phyloP scores from a whole-genome alignment of 73 alveolate genomes.

The Stentor roeselii region DNA sequence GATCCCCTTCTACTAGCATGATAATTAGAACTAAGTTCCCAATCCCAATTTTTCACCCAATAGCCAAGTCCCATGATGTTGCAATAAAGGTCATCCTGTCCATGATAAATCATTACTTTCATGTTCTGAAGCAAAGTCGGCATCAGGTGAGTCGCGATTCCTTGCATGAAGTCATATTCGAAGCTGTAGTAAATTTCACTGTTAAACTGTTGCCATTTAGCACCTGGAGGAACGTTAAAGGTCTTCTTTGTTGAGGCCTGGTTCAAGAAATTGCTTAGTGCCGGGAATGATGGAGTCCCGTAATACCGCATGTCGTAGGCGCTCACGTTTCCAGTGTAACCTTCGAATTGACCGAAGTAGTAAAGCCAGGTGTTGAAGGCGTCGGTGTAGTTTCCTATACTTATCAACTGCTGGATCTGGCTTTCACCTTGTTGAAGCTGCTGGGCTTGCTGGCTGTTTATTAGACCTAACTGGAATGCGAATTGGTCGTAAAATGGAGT shows the following conservation, averaged over 20 bases:
- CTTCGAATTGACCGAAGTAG: background rate
- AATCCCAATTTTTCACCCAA: background rate
- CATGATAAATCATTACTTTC: slow-evolving; percentile 19
- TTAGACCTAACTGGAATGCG: background rate
- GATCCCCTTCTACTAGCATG: background rate
- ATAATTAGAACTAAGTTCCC: background rate
- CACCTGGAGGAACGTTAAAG: background rate
- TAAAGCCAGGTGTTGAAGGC: background rate
- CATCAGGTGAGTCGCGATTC: background rate
- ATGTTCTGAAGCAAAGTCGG: background rate
- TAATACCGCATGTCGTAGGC: background rate
- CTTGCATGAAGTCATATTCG: background rate
- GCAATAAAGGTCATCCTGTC: background rate
- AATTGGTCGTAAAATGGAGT: background rate
- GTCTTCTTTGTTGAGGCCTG: background rate
- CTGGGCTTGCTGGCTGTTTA: background rate
- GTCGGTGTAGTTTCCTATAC: background rate
- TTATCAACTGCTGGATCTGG: background rate
- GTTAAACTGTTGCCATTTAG: slow-evolving; percentile 1
- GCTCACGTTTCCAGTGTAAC: background rate
- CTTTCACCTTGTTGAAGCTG: background rate
- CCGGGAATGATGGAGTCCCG: background rate
- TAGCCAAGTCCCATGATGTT: background rate
- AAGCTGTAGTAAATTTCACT: background rate
- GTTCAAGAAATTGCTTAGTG: background rate